Percentiles rank a stretch among this genome's conserved stretches.
Conservation (phyloP, 257 asterid genomes). For the Solanum boliviense region DNA sequence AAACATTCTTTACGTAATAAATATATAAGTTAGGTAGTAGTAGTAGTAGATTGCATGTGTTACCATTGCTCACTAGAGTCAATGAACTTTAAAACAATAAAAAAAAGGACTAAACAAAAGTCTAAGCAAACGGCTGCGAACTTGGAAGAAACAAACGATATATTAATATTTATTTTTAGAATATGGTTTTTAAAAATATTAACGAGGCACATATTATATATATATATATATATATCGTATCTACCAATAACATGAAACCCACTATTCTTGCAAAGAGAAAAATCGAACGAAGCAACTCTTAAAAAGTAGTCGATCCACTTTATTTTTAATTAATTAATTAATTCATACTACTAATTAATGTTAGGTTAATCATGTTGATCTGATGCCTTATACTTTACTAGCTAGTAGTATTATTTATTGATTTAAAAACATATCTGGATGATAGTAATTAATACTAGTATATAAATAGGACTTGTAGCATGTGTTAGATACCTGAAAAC, state of each 20-base stretch:
- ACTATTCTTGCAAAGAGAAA: slow-evolving; percentile 20
- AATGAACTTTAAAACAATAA: background rate
- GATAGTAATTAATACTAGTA: slow-evolving; percentile 4
- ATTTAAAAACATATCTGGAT: background rate
- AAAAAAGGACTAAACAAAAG: background rate
- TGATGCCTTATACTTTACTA: background rate
- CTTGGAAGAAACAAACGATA: background rate
- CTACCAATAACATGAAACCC: slow-evolving; percentile 58
- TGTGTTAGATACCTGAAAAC: slow-evolving; percentile 64
- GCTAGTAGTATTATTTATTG: background rate
- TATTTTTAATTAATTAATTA: background rate
- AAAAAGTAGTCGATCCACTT: slow-evolving; percentile 1
- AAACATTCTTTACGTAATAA: background rate
- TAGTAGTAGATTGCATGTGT: background rate
- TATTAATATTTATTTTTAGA: background rate
- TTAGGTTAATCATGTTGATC: slow-evolving; percentile 22
- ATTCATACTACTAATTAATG: background rate
- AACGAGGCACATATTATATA: background rate
- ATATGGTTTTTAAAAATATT: background rate
- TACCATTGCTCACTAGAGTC: background rate
- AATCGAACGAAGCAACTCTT: slow-evolving; percentile 2
- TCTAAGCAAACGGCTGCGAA: background rate
- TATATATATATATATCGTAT: slow-evolving; percentile 1
- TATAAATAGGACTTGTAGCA: slow-evolving; percentile 31
- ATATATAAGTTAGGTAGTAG: background rate